Evolutionary conservation across 2,329 filamentous ascomycete species (phyloP).

Genomic region (Colletotrichum shisoi): DNA sequence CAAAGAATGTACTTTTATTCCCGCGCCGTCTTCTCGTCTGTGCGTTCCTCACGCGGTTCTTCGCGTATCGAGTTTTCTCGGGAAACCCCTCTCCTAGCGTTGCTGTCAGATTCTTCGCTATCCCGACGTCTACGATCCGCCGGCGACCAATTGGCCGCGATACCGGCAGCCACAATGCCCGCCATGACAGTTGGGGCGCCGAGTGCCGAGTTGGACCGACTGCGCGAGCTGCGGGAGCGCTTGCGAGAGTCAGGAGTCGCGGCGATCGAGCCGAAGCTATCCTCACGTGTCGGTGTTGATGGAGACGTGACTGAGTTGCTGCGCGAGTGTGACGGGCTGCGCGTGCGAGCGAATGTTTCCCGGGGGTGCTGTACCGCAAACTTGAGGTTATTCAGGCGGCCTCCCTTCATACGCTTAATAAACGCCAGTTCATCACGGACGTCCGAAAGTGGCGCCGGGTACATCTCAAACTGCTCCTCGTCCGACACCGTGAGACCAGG

Average conservation of each 20-base stretch:
- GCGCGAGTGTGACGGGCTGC: slow-evolving; percentile 70
- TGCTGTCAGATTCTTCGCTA: slow-evolving; percentile 47
- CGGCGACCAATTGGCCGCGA: slow-evolving; percentile 80
- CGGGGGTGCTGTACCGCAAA: slow-evolving; percentile 80
- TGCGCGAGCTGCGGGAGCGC: slow-evolving; percentile 72
- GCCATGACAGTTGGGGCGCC: slow-evolving; percentile 82
- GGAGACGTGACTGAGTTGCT: slow-evolving; percentile 70
- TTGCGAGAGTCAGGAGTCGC: slow-evolving; percentile 68
- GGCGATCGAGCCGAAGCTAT: slow-evolving; percentile 59
- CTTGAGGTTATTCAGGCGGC: slow-evolving; percentile 80
- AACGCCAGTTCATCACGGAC: slow-evolving; percentile 83
- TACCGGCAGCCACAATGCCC: slow-evolving; percentile 79
- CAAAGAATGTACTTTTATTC: slow-evolving; percentile 33
- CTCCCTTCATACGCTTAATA: slow-evolving; percentile 80
- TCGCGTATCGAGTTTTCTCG: slow-evolving; percentile 35
- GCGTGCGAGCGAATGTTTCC: slow-evolving; percentile 69
- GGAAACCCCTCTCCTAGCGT: slow-evolving; percentile 29
- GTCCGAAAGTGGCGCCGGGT: slow-evolving; percentile 76
- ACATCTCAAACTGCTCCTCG: slow-evolving; percentile 70
- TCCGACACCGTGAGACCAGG: slow-evolving; percentile 69
- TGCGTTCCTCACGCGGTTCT: slow-evolving; percentile 24
- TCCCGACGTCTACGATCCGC: slow-evolving; percentile 60
- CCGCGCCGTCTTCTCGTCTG: slow-evolving; percentile 20
- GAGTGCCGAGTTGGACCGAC: slow-evolving; percentile 73
- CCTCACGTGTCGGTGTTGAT: slow-evolving; percentile 68